Conservation (phyloP, 1,284 basidiomycete species). For the Farysia itapuensis region DNA sequence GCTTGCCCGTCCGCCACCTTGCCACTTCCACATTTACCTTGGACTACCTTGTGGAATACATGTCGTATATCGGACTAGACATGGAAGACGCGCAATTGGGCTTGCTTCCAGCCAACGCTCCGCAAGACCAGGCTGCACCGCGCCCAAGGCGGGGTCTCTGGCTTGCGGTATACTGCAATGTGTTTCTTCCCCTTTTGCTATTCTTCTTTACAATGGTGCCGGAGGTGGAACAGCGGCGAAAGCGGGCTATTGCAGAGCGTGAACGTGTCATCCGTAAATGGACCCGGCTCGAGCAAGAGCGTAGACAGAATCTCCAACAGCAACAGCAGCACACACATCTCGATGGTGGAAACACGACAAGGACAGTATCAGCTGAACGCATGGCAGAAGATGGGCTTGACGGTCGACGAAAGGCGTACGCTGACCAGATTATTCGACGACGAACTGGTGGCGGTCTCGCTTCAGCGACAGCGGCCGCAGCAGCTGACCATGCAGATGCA, state of each 20-base stretch:
- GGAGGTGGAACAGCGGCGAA: conserved; percentile 34
- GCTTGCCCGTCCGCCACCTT: conserved; percentile 11
- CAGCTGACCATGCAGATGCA: too few relatives aligned
- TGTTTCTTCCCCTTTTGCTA: conserved; percentile 25
- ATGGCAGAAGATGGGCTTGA: too few relatives aligned
- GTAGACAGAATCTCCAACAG: conserved; percentile 6
- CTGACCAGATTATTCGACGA: too few relatives aligned
- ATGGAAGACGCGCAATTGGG: conserved; percentile 38
- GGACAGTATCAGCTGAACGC: too few relatives aligned
- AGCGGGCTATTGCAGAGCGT: conserved; percentile 37
- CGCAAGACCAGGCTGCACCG: neutral
- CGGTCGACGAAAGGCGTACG: too few relatives aligned
- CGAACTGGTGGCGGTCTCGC: too few relatives aligned
- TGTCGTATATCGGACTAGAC: conserved; percentile 35
- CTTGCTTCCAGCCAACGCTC: conserved; percentile 3
- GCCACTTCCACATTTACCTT: conserved; percentile 7
- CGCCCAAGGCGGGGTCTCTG: neutral
- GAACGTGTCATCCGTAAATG: conserved; percentile 28
- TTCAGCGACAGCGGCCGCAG: too few relatives aligned
- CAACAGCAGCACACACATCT: too few relatives aligned
- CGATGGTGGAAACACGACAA: too few relatives aligned
- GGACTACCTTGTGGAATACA: conserved; percentile 33
- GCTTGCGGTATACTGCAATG: neutral
- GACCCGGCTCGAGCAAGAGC: conserved; percentile 13
- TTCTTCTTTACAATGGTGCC: conserved; percentile 40